These are phyloP conservation scores for Cyclostephanos tholiformis DNA, from an alignment of 108 stramenopile genomes.

Conservation along the genomic window DNA sequence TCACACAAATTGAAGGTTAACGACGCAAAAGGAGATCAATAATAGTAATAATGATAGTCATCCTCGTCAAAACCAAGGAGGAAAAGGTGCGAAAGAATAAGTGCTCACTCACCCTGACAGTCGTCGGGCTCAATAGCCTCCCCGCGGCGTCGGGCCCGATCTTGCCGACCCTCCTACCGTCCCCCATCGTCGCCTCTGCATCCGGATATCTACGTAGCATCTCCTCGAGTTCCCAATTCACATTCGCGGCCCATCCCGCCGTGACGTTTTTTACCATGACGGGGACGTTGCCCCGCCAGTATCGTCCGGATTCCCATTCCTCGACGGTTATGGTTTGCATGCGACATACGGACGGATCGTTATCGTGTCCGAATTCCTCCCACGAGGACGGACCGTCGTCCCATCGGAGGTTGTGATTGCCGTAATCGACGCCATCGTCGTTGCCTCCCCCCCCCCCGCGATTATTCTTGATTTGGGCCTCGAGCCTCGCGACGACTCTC, in stretches of 20 bases:
- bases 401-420: conserved; percentile 15
- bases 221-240: conserved; percentile 44
- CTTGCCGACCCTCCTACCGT: conserved; percentile 39
- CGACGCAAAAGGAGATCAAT: no score
- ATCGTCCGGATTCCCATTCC: conserved; percentile 36
- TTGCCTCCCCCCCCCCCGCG: neutral
- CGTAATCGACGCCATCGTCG: neutral
- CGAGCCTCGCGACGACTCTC: neutral
- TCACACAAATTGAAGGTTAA: no score
- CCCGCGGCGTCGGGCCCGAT: conserved; percentile 48
- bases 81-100: neutral
- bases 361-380: conserved; percentile 49
- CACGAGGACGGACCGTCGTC: conserved; percentile 39
- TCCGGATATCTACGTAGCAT: conserved; percentile 43
- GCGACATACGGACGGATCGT: conserved; percentile 31
- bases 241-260: conserved; percentile 36
- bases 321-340: conserved; percentile 31
- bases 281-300: conserved; percentile 44
- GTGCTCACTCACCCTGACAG: conserved; percentile 27
- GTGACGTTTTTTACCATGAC: conserved; percentile 50
- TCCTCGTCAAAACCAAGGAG: no score
- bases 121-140: conserved; percentile 30
- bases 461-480: neutral
- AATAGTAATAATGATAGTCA: no score
- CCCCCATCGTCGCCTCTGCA: conserved; percentile 51